Conservation (phyloP, 768 basidiomycete genomes). For the Pisolithus marmoratus region DNA sequence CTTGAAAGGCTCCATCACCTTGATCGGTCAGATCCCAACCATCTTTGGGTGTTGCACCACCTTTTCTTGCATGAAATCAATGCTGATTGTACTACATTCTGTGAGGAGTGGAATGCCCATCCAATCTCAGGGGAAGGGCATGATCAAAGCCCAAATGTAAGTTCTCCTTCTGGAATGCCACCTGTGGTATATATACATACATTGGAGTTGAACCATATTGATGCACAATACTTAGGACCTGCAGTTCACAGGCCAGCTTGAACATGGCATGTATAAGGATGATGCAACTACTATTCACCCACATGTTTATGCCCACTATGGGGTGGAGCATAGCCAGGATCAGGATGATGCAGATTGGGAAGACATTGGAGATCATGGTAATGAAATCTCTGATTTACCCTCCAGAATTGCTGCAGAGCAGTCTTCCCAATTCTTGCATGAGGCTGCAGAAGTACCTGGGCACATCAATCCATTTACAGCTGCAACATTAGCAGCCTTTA, state of each 20-base stretch:
- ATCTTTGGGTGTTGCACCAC: neutral
- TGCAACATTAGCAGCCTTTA: neutral
- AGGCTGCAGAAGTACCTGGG: neutral
- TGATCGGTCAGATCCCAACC: too few relatives aligned
- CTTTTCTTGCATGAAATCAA: conserved; percentile 12
- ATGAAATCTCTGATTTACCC: conserved; percentile 1
- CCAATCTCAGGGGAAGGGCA: conserved; percentile 8
- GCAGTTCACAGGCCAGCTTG: conserved; percentile 1
- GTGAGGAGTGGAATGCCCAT: conserved; percentile 15
- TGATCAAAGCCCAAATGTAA: conserved; percentile 10
- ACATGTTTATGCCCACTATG: conserved; percentile 8
- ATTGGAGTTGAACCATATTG: neutral
- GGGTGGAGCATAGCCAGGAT: conserved; percentile 2
- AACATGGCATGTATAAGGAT: conserved; percentile 3
- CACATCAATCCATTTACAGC: neutral
- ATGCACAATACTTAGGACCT: conserved; percentile 1
- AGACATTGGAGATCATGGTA: neutral
- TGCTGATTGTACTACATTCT: conserved; percentile 10
- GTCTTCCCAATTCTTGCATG: neutral
- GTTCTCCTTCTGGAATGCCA: too few relatives aligned
- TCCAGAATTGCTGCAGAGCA: neutral
- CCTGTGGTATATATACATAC: neutral
- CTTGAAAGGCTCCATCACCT: conserved; percentile 10
- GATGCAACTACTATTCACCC: conserved; percentile 8
- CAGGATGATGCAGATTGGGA: neutral